Base-by-base conservation (phyloP, 2,329 filamentous ascomycete genomes). In the Fusarium setosum region DNA sequence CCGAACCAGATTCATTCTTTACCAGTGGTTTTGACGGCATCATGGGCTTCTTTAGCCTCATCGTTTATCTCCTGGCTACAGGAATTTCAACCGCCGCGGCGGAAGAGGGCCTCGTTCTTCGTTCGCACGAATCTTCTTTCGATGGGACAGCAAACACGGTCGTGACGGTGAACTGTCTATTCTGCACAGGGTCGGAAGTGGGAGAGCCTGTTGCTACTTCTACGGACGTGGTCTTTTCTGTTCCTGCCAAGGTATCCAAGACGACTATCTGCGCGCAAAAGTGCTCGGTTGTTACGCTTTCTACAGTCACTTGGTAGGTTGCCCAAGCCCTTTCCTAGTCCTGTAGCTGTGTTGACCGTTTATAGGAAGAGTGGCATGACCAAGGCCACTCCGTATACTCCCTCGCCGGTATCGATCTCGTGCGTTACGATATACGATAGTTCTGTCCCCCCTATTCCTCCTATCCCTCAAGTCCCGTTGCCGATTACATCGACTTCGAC, bases 351-450 rank as follows among this genome's bases (percentile, higher is more conserved):
- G 5, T 42, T 68, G 34, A 68, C 29, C 6, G n/a, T 18, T 1
- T 6, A 32, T 32, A 69, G 65, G 56, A 56, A 59, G 37, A 56
- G 56, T 32, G 55, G 57, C 17, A 51, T 63, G 31, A 59, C 63
- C 6, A 58, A 59, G 10, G 40, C 45, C 15, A 49, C 42, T 9
- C 54, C 47, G 26, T 56, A 47, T 13, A 52, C 55, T 40, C 52
- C 57, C 1, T 48, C 54, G 8, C 53, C 59, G 12, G 26, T 69
- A 17, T 58, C 61, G 13, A 65, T 59, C 8, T 68, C 67, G 2
- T 72, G 70, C 41, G 48, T 63, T 29, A 72, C 69, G 18, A 62
- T 69, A 44, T 65, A 63, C 21, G 56, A 58, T 18, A 62, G 47
- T 7, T 45, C 52, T 24, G 23, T 29, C 38, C 45, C 60, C 5